These are phyloP conservation scores for Eremothecium gossypii DNA, from an alignment of 1,139 yeast species.

Conservation along the genomic window DNA sequence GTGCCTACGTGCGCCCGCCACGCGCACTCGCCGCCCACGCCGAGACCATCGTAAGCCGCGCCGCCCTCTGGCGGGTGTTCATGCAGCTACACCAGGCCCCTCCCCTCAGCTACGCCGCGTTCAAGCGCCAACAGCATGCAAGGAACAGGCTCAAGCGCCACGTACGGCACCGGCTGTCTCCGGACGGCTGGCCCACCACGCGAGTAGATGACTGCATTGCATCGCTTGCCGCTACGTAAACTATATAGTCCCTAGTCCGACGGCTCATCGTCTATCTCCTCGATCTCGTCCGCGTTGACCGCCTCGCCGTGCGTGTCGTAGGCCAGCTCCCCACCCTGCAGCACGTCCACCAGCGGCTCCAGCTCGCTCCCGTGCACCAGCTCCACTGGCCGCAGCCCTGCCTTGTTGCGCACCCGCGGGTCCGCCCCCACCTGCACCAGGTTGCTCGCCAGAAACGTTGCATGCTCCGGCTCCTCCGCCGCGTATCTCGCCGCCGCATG, in stretches of 20 bases:
- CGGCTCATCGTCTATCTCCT: conserved; percentile 23
- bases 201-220: conserved; percentile 14
- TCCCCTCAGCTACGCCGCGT: conserved; percentile 17
- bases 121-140: conserved; percentile 16
- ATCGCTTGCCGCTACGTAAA: neutral
- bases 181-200: conserved; percentile 28
- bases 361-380: conserved; percentile 45
- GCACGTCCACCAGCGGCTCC: conserved; percentile 46
- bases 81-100: conserved; percentile 6
- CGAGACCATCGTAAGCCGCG: conserved; percentile 24
- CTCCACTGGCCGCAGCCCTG: conserved; percentile 68
- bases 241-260: conserved; percentile 8
- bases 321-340: conserved; percentile 81
- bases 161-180: conserved; percentile 14
- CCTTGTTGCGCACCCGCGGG: conserved; percentile 48
- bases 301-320: conserved; percentile 27
- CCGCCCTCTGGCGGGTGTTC: conserved; percentile 19
- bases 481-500: conserved; percentile 78
- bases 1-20: conserved; percentile 36
- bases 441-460: conserved; percentile 68
- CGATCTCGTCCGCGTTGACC: conserved; percentile 23
- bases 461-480: conserved; percentile 75
- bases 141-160: conserved; percentile 14
- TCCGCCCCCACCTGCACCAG: conserved; percentile 90
- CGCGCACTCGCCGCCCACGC: conserved; percentile 40